These are phyloP conservation scores for Eruca vesicaria DNA, from an alignment of 441 rosid species.

Conservation along the genomic window DNA sequence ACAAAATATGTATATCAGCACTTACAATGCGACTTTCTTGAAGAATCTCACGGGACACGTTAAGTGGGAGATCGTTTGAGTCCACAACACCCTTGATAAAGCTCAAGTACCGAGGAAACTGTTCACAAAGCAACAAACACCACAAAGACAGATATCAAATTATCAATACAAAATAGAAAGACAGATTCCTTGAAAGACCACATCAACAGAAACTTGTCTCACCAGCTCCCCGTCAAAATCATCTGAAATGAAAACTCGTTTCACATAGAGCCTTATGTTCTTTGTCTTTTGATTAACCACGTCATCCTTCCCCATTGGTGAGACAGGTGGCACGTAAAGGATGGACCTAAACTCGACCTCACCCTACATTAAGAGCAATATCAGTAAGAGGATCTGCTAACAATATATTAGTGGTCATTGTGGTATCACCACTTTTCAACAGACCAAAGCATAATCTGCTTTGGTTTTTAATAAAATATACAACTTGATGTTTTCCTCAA, in stretches of 20 bases:
- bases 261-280: slow-evolving; percentile 92
- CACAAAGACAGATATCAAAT: too few species aligned
- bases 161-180: background rate
- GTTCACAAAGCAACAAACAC: slow-evolving; percentile 23
- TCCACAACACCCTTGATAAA: slow-evolving; percentile 98
- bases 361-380: slow-evolving; percentile 53
- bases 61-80: slow-evolving; percentile 93
- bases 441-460: background rate
- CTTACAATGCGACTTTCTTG: slow-evolving; percentile 96
- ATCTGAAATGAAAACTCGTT: slow-evolving; percentile 93
- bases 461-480: too few species aligned
- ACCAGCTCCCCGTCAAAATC: slow-evolving; percentile 99
- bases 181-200: background rate
- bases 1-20: background rate
- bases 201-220: slow-evolving; percentile 21
- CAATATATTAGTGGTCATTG: too few species aligned
- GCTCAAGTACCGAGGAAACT: slow-evolving; percentile 95
- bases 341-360: slow-evolving; percentile 96
- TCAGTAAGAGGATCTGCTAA: background rate
- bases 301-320: slow-evolving; percentile 83
- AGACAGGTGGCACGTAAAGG: slow-evolving; percentile 79
- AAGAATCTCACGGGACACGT: slow-evolving; percentile 97
- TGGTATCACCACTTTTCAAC: too few species aligned
- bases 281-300: slow-evolving; percentile 85
- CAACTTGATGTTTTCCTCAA: background rate